A percentile compares a stretch with the other conserved stretches of the same genome.
These are phyloP conservation scores for Neurospora sp. DNA, from an alignment of 2,329 filamentous ascomycete species.

Conservation along the genomic window DNA sequence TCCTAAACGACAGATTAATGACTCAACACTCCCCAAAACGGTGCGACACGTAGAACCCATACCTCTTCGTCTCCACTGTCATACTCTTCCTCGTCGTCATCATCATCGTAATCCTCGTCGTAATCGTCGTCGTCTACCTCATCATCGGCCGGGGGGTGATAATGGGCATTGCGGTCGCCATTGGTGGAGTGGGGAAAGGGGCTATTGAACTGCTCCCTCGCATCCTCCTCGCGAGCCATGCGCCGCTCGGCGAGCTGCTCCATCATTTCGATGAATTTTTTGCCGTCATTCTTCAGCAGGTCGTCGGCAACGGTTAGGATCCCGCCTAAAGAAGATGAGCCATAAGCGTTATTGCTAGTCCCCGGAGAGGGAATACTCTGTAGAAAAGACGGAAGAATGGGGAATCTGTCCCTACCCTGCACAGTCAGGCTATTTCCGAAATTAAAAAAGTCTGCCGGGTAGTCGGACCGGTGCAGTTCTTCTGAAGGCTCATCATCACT, in stretches of 20 bases:
- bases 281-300: conserved; percentile 95
- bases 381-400: conserved; percentile 26
- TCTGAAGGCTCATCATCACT: conserved; percentile 47
- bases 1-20: conserved; percentile 52
- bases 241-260: conserved; percentile 94
- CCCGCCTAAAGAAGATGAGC: conserved; percentile 57
- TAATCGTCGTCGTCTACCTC: conserved; percentile 62
- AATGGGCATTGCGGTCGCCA: conserved; percentile 53
- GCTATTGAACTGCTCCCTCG: conserved; percentile 53
- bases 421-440: conserved; percentile 97
- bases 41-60: conserved; percentile 14
- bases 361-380: conserved; percentile 18
- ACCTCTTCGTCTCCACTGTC: conserved; percentile 69
- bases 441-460: conserved; percentile 81
- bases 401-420: conserved; percentile 54
- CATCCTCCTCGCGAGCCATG: conserved; percentile 94
- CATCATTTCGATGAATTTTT: conserved; percentile 99
- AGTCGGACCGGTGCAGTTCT: conserved; percentile 49
- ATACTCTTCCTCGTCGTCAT: conserved; percentile 48
- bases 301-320: conserved; percentile 98
- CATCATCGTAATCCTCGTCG: conserved; percentile 36
- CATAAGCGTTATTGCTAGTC: conserved; percentile 20
- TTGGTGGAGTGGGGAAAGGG: conserved; percentile 48
- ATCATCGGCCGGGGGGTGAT: conserved; percentile 64
- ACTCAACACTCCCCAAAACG: conserved; percentile 4